Base-by-base conservation (phyloP, 371 early-diverging fungal genomes). In the Mucor velutinosus region DNA sequence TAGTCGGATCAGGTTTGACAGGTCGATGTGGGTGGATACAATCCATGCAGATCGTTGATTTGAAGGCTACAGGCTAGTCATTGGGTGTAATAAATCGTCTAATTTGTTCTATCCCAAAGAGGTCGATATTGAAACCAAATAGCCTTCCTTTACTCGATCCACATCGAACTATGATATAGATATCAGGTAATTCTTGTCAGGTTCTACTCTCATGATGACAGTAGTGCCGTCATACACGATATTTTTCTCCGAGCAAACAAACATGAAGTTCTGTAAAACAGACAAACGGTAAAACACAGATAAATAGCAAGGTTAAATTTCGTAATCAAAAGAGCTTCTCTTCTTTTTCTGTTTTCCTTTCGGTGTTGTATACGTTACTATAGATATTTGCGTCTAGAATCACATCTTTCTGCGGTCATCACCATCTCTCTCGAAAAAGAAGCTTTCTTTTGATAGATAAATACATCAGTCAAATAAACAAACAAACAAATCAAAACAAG, bases 221-320 rank as follows among this genome's bases (percentile, higher is more conserved):
- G 53, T 12, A 15, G 53, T 27, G 27, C 27, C 53, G 53, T 53
- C 53, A 53, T 53, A 53, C 5, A 27, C 4, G 27, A 0, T 1
- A 59, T 32, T 58, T 64, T 64, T 37, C 64, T 64, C 64, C 64
- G 64, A 64, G 41, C 11, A 39, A 64, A 56, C 64, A 64, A 64
- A 64, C 29, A 41, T 12, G 14, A 23, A 59, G n/a, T 12, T 14
- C 37, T 35, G 30, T 35, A 41, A 39, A 43, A 41, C 23, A 60
- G 39, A 39, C 14, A 35, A 58, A 32, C 23, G 35, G 21, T 37
- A 59, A 58, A 59, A 37, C 37, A 60, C 27, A 60, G 60, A 60
- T 60, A 60, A 60, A 60, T 60, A 60, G 60, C 39, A 39, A 59
- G 19, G 59, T 25, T 25, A 23, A 25, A 53, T 53, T 53, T 23